Conservation (phyloP, 345 rosid genomes). For the Odontarrhena argentea region DNA sequence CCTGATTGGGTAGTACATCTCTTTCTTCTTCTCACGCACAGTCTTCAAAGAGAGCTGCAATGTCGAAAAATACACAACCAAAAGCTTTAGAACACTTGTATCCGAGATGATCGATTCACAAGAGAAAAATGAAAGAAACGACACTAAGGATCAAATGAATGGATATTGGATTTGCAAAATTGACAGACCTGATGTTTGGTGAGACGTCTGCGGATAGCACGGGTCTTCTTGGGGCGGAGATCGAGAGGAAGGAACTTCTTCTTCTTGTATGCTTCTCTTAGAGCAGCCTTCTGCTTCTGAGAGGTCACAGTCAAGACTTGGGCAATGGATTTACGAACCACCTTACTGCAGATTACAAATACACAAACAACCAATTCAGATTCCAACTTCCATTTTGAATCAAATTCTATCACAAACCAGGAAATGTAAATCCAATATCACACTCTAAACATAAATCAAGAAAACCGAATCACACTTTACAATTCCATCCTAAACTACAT, state of each 20-base stretch:
- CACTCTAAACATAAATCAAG: neutral
- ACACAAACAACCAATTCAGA: conserved; percentile 5
- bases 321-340: conserved; percentile 85
- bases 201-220: conserved; percentile 88
- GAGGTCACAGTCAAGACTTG: conserved; percentile 92
- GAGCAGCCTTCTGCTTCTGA: conserved; percentile 79
- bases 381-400: neutral
- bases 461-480: neutral
- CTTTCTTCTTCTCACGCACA: conserved; percentile 65
- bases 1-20: conserved; percentile 68
- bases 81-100: neutral
- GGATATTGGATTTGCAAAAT: neutral
- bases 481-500: neutral
- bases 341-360: conserved; percentile 63
- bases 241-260: conserved; percentile 95
- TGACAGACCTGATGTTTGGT: conserved; percentile 80
- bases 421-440: neutral
- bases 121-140: neutral
- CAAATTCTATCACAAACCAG: neutral
- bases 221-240: conserved; percentile 95
- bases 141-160: neutral
- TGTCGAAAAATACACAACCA: too few relatives aligned
- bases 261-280: conserved; percentile 89
- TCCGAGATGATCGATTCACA: too few relatives aligned
- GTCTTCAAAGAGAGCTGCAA: conserved; percentile 64